phyloP scores from a whole-genome alignment of 768 basidiomycete genomes.

The Phaeolepiota aurea region DNA sequence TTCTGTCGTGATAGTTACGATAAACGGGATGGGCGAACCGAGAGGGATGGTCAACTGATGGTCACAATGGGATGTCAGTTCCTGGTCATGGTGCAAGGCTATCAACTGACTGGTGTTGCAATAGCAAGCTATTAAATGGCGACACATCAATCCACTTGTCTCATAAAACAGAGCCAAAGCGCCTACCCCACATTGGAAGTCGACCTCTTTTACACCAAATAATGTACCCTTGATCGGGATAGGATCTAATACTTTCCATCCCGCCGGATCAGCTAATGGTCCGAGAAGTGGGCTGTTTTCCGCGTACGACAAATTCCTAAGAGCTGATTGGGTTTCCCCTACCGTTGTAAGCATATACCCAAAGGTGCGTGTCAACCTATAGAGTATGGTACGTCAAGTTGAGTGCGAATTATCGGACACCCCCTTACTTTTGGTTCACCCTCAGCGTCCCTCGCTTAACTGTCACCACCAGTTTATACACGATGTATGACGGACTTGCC shows the following conservation, averaged over 20 bases:
- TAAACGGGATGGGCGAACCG: conserved; percentile 44
- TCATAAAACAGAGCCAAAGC: neutral
- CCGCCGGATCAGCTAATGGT: conserved; percentile 26
- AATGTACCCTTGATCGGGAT: conserved; percentile 22
- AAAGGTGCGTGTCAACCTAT: conserved; percentile 20
- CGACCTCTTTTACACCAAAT: conserved; percentile 21
- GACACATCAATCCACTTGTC: neutral
- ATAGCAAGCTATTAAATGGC: conserved; percentile 30
- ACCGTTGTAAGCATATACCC: conserved; percentile 21
- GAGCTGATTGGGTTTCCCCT: conserved; percentile 24
- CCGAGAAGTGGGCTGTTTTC: conserved; percentile 21
- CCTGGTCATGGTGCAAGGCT: neutral
- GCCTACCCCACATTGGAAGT: conserved; percentile 23
- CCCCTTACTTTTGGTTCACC: conserved; percentile 39
- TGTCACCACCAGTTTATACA: conserved; percentile 44
- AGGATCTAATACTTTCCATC: conserved; percentile 25
- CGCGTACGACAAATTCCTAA: conserved; percentile 24
- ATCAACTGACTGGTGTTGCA: conserved; percentile 33
- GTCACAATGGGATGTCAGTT: conserved; percentile 1
- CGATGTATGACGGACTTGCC: conserved; percentile 46
- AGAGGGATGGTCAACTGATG: conserved; percentile 40
- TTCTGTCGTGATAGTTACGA: conserved; percentile 32
- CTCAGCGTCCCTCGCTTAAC: conserved; percentile 39
- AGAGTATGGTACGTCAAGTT: too few relatives aligned
- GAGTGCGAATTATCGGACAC: too few relatives aligned